A percentile compares a stretch with the other conserved stretches of the same genome.
phyloP scores from a whole-genome alignment of 2,329 filamentous ascomycete species.

The Pseudogymnoascus sp. region DNA sequence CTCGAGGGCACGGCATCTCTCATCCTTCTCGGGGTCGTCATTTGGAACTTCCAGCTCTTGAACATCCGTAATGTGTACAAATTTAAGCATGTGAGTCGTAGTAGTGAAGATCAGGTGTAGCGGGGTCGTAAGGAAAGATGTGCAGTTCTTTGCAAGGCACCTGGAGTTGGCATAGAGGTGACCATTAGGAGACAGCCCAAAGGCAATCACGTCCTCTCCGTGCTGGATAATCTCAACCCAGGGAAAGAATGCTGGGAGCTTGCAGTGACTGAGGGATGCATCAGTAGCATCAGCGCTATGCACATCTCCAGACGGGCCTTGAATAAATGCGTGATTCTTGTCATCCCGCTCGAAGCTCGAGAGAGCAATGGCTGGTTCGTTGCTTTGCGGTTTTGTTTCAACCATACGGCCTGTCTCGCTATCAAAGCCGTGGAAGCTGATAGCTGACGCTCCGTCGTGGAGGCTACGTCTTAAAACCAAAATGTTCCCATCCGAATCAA shows the following conservation, averaged over 20 bases:
- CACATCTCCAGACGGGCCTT: slow-evolving; percentile 23
- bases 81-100: slow-evolving; percentile 86
- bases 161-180: slow-evolving; percentile 70
- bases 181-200: slow-evolving; percentile 67
- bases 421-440: slow-evolving; percentile 23
- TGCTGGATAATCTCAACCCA: slow-evolving; percentile 28
- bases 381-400: slow-evolving; percentile 17
- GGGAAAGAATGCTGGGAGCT: slow-evolving; percentile 26
- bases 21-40: slow-evolving; percentile 86
- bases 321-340: slow-evolving; percentile 21
- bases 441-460: slow-evolving; percentile 2
- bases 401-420: slow-evolving; percentile 24
- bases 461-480: not conserved
- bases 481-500: not conserved
- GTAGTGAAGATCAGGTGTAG: slow-evolving; percentile 89
- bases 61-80: slow-evolving; percentile 67
- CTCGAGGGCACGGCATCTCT: slow-evolving; percentile 86
- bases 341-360: slow-evolving; percentile 22
- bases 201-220: slow-evolving; percentile 22
- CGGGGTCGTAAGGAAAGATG: slow-evolving; percentile 76
- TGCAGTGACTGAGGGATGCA: slow-evolving; percentile 19
- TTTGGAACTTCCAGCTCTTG: slow-evolving; percentile 72
- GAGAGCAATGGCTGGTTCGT: slow-evolving; percentile 14
- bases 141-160: slow-evolving; percentile 76
- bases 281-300: slow-evolving; percentile 20